Evolutionary conservation across 768 basidiomycete species (phyloP), one percentile per base, ranked within the genome.

Genomic region (Hydnomerulius pinastri): DNA sequence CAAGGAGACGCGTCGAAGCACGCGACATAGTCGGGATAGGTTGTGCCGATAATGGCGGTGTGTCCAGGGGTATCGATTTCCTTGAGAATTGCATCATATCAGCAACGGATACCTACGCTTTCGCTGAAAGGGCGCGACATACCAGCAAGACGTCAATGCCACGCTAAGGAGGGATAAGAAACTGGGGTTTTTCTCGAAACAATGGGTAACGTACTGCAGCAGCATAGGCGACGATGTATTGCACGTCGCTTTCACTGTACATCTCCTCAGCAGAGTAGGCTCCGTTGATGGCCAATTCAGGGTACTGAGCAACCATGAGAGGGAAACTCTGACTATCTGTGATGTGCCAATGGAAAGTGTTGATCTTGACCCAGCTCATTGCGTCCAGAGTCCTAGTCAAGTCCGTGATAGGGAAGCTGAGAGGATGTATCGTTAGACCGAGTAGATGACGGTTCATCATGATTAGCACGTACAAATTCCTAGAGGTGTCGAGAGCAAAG

Each of bases 31-130:
- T 92, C 86, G 0, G 92, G 91, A 60, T 89, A 79, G 0, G 86
- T 75, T 7, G 71, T 57, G 2, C 75, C 76, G 32, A 94, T 85
- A 25, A 75, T 68, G 1, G 85, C 74, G 2, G 90, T 90, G 66
- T 93, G 92, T 0, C 91, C 92, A 1, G 92, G 92, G 2, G 80
- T 87, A 62, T 92, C 92, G 44, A 93, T 79, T 73, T 92, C 91
- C 81, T n/a, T 85, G 47, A n/a, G 12, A 23, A 25, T 24, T 29
- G 5, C 23, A 24, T 29, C 10, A 28, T 4, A 30, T 51, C 28
- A 55, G 18, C 11, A 6, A 27, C 12, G 23, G 2, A 0, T 28
- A 20, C 3, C 0, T 10, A 2, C 23, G n/a, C 5, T 8, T 6
- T 33, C 2, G 12, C 11, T 4, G 17, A 11, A 25, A 21, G n/a